Evolutionary conservation across 495 filamentous ascomycete genomes (phyloP), one percentile per base, ranked within the genome.

Genomic region (Eremomyces bilateralis): DNA sequence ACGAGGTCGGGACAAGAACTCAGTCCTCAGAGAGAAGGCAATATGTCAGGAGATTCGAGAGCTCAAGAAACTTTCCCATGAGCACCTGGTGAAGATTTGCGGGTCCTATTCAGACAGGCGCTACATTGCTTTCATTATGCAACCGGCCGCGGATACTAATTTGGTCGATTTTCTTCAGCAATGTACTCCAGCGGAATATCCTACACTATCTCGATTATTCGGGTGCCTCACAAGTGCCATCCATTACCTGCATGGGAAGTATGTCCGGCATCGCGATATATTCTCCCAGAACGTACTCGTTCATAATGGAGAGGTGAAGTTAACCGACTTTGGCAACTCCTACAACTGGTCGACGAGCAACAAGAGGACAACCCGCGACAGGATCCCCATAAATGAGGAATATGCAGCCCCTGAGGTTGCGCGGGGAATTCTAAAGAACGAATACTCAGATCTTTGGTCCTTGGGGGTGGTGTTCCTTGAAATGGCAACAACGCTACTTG

Each of bases 381-480:
- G 33, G 3, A 10, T 28, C 4, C 33, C 33, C 13, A 13, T 27
- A 13, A 27, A 13, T 13, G 24, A 27, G 13, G 24, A 27, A 10
- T 39, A 39, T 25, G 15, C 10, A n/a, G 17, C 37, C 24, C 37
- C 37, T 20, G 37, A 39, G 15, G 29, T 39, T 15, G 31, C 20
- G 17, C 3, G 17, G 18, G n/a, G 24, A 5, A 22, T 3, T 16
- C 19, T 19, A 12, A 5, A 30, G 30, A 39, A 39, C 16, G 2
- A 13, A 24, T 4, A 28, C 4, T 20, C 15, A 15, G 37, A 39
- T 35, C 33, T 39, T 13, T 39, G 37, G 37, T 39, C 37, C 3
- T 17, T 39, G 2, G 37, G 37, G 4, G 29, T 34, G 12, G 37
- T 39, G 3, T 39, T 39, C 20, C 31, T 39, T 12, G 37, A 39